Percentiles rank a stretch among this genome's conserved stretches.
Evolutionary conservation across 495 filamentous ascomycete genomes (phyloP).

Genomic region (Extremus antarcticus): DNA sequence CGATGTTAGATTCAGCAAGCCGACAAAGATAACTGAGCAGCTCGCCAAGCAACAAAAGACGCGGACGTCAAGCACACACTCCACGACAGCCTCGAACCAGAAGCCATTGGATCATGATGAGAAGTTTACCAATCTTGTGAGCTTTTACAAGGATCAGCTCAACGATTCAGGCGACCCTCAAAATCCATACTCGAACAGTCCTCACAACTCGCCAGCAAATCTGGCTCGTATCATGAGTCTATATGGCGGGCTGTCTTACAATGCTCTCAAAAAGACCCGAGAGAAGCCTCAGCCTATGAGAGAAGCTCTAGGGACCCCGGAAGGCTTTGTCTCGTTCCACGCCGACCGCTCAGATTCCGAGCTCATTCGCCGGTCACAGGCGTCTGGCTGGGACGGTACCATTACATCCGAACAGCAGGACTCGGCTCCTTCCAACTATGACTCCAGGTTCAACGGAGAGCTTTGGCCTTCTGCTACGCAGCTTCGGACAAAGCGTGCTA

Average conservation of each 20-base stretch:
- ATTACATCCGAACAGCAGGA: slow-evolving; percentile 43
- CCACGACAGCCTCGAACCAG: slow-evolving; percentile 1
- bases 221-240: slow-evolving; percentile 83
- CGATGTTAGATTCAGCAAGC: slow-evolving; percentile 79
- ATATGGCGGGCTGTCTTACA: slow-evolving; percentile 59
- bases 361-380: slow-evolving; percentile 38
- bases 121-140: slow-evolving; percentile 26
- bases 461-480: slow-evolving; percentile 70
- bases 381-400: slow-evolving; percentile 43
- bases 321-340: slow-evolving; percentile 52
- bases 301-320: slow-evolving; percentile 55
- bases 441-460: slow-evolving; percentile 47
- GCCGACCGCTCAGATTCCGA: slow-evolving; percentile 30
- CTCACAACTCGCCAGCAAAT: slow-evolving; percentile 66
- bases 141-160: slow-evolving; percentile 49
- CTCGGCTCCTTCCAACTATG: slow-evolving; percentile 36
- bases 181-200: slow-evolving; percentile 30
- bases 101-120: slow-evolving; percentile 18
- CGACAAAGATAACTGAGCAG: slow-evolving; percentile 73
- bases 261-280: slow-evolving; percentile 48
- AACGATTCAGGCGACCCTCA: slow-evolving; percentile 44
- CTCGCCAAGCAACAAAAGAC: slow-evolving; percentile 40
- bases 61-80: slow-evolving; percentile 3
- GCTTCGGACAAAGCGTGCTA: slow-evolving; percentile 81
- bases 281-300: slow-evolving; percentile 59